Conservation (phyloP, 495 filamentous ascomycete genomes). For the Aspergillus sclerotiicarbonarius region DNA sequence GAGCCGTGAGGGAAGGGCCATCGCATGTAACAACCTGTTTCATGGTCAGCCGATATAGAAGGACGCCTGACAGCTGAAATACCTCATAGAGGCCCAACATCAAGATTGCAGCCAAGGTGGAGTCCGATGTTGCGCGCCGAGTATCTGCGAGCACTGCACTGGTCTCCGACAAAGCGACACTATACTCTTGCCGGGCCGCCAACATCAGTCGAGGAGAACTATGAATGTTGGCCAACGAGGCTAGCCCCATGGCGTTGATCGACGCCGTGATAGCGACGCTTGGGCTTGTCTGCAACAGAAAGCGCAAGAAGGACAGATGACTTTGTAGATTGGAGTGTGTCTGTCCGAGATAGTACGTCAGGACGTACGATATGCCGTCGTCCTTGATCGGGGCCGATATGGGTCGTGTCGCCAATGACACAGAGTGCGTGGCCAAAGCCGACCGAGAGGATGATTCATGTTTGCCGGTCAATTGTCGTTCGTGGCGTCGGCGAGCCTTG, state of each 20-base stretch:
- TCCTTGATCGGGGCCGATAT: constrained; percentile 4
- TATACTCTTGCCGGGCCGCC: constrained; percentile 21
- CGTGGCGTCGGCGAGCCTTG: constrained; percentile 8
- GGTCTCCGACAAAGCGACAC: constrained; percentile 17
- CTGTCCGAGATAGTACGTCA: constrained; percentile 7
- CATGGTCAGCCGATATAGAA: background rate
- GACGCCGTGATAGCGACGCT: constrained; percentile 7
- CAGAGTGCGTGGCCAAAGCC: background rate
- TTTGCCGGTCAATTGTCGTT: background rate
- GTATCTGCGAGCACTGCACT: constrained; percentile 21
- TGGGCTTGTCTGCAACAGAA: background rate
- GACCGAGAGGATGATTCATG: no score
- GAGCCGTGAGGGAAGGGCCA: constrained; percentile 8
- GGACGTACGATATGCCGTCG: constrained; percentile 8
- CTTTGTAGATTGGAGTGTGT: background rate
- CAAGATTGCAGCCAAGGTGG: constrained; percentile 20
- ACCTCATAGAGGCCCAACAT: constrained; percentile 26
- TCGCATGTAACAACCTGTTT: constrained; percentile 12
- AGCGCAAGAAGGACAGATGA: constrained; percentile 4
- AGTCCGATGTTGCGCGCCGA: constrained; percentile 11
- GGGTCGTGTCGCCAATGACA: no score
- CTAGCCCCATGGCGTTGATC: constrained; percentile 14
- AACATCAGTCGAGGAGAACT: constrained; percentile 4
- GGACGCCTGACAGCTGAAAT: background rate
- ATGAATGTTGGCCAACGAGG: constrained; percentile 17